Conservation (phyloP, 495 filamentous ascomycete genomes). For the Antarctomyces pellizariae region DNA sequence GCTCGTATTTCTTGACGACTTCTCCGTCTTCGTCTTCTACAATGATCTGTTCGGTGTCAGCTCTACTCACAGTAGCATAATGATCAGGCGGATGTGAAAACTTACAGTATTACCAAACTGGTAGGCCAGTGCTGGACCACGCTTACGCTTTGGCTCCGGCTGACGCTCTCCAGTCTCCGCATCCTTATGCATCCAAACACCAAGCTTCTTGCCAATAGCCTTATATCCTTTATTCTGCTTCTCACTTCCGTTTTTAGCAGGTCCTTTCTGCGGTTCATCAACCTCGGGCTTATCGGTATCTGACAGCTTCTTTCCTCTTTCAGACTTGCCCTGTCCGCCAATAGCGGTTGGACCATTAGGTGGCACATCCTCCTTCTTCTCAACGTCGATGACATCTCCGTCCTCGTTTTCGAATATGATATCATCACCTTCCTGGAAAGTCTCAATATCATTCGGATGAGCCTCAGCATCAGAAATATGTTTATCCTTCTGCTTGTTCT, state of each 20-base stretch:
- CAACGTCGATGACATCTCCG: constrained; percentile 51
- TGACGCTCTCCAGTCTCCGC: constrained; percentile 16
- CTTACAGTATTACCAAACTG: constrained; percentile 73
- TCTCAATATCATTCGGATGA: constrained; percentile 24
- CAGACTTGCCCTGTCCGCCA: no score
- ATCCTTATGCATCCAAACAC: constrained; percentile 8
- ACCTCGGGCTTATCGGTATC: no score
- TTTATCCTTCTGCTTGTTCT: constrained; percentile 15
- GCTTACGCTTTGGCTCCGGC: constrained; percentile 3
- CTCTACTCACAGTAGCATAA: background rate
- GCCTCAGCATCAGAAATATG: constrained; percentile 9
- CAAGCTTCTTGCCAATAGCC: constrained; percentile 11
- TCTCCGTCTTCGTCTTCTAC: constrained; percentile 96
- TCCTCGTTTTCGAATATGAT: constrained; percentile 71
- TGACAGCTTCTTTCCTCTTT: no score
- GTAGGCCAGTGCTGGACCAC: constrained; percentile 57
- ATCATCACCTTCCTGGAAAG: constrained; percentile 63
- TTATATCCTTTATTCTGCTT: no score
- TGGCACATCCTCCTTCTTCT: constrained; percentile 16
- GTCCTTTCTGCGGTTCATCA: no score
- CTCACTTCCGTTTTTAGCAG: no score
- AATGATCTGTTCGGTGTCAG: constrained; percentile 38
- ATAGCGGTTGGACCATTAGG: no score
- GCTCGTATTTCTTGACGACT: constrained; percentile 89
- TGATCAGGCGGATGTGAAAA: background rate